Percentiles rank a stretch among this genome's conserved stretches.
These are phyloP conservation scores for Dictyophora rubrovolvata DNA, from an alignment of 768 basidiomycete genomes.

Conservation along the genomic window DNA sequence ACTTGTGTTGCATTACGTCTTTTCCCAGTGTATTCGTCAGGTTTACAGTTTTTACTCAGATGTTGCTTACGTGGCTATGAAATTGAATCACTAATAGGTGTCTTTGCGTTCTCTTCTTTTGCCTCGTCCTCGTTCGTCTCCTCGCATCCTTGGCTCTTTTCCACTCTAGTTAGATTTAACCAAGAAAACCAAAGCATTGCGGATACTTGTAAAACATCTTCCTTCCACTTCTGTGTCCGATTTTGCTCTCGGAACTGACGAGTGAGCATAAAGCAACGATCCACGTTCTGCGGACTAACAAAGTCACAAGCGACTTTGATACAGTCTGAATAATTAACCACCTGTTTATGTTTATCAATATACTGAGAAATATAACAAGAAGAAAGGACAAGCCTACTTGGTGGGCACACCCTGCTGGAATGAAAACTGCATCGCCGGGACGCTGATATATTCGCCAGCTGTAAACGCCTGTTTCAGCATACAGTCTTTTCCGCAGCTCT, in stretches of 20 bases:
- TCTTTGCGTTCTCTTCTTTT: neutral
- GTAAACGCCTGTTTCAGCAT: conserved; percentile 54
- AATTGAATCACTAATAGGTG: neutral
- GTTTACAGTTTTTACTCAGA: neutral
- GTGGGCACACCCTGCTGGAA: conserved; percentile 89
- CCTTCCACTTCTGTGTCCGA: conserved; percentile 81
- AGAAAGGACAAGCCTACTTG: conserved; percentile 42
- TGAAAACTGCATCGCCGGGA: conserved; percentile 89
- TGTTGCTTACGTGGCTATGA: neutral
- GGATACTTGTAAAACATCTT: conserved; percentile 83
- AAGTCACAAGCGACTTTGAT: conserved; percentile 95
- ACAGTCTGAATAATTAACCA: conserved; percentile 88
- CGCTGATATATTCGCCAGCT: conserved; percentile 82
- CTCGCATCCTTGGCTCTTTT: neutral
- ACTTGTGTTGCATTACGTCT: neutral
- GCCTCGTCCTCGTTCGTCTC: neutral
- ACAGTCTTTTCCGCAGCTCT: conserved; percentile 55
- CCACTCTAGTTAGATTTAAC: conserved; percentile 26
- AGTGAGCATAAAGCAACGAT: conserved; percentile 75
- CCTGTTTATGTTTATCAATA: conserved; percentile 32
- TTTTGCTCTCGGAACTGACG: conserved; percentile 88
- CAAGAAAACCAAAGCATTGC: conserved; percentile 95
- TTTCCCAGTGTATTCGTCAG: neutral
- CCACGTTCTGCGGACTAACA: conserved; percentile 88
- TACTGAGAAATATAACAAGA: neutral